A percentile compares a stretch with the other conserved stretches of the same genome.
These are phyloP conservation scores for Pichia occidentalis DNA, from an alignment of 805 yeast genomes.

Conservation along the genomic window DNA sequence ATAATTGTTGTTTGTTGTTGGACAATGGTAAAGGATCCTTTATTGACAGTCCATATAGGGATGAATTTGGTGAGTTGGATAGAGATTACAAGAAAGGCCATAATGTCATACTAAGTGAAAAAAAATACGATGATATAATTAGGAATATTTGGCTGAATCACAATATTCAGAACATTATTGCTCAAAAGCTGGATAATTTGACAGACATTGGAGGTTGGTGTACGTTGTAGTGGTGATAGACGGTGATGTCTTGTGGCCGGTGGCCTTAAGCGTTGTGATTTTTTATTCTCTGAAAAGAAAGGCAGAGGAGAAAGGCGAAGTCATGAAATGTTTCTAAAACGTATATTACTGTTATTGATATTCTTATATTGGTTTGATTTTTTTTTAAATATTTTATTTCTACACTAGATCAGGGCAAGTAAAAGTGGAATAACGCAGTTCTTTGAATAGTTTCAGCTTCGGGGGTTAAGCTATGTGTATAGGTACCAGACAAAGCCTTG, in stretches of 20 bases:
- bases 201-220: constrained; percentile 96
- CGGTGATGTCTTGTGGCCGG: not conserved
- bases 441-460: too few species aligned
- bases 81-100: constrained; percentile 66
- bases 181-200: constrained; percentile 70
- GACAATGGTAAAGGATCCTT: constrained; percentile 79
- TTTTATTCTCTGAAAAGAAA: too few species aligned
- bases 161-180: constrained; percentile 68
- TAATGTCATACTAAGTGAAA: constrained; percentile 57
- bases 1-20: constrained; percentile 55
- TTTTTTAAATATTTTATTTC: too few species aligned
- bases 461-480: too few species aligned
- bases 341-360: too few species aligned
- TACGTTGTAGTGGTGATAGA: constrained; percentile 43
- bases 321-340: too few species aligned
- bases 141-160: constrained; percentile 72
- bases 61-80: constrained; percentile 80
- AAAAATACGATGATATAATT: constrained; percentile 59
- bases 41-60: constrained; percentile 75
- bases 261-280: too few species aligned
- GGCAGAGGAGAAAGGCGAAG: constrained; percentile 4
- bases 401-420: too few species aligned
- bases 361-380: too few species aligned
- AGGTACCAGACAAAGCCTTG: too few species aligned
- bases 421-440: too few species aligned